Conservation (phyloP, 768 basidiomycete species). For the Boletus rex-veris region DNA sequence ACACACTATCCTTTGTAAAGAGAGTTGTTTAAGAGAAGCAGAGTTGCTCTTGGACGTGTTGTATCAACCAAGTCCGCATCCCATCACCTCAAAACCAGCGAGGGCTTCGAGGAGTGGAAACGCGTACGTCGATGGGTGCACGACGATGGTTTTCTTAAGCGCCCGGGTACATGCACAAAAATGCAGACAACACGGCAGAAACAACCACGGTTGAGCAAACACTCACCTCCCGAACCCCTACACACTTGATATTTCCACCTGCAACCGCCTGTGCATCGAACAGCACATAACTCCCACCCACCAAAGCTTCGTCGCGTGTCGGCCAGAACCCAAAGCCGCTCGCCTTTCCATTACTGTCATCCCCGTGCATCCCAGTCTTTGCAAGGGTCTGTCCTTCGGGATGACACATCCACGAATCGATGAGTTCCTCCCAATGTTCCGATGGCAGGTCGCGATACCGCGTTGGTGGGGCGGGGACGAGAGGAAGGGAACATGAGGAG, state of each 20-base stretch:
- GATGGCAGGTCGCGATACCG: conserved; percentile 86
- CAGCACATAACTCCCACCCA: conserved; percentile 87
- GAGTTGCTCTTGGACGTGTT: conserved; percentile 78
- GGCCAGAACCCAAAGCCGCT: conserved; percentile 74
- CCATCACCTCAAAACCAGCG: conserved; percentile 43
- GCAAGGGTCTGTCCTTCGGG: conserved; percentile 71
- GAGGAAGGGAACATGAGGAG: conserved; percentile 71
- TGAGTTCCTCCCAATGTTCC: conserved; percentile 95
- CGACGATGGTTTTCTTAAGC: conserved; percentile 93
- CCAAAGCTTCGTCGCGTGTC: conserved; percentile 61
- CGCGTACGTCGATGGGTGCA: conserved; percentile 53
- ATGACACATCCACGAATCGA: conserved; percentile 99
- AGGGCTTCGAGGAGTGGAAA: conserved; percentile 47
- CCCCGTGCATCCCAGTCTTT: conserved; percentile 39
- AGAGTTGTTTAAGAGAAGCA: conserved; percentile 82
- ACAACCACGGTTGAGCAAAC: conserved; percentile 6
- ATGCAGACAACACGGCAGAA: conserved; percentile 3
- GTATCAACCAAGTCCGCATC: conserved; percentile 77
- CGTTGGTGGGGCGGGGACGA: conserved; percentile 50
- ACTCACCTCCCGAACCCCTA: conserved; percentile 47
- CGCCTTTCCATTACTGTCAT: conserved; percentile 19
- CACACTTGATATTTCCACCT: conserved; percentile 26
- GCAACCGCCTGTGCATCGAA: conserved; percentile 63
- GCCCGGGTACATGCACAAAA: conserved; percentile 44
- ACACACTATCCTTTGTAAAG: conserved; percentile 61